Conservation (phyloP, 1,284 basidiomycete genomes). For the Fomitopsis betulina region DNA sequence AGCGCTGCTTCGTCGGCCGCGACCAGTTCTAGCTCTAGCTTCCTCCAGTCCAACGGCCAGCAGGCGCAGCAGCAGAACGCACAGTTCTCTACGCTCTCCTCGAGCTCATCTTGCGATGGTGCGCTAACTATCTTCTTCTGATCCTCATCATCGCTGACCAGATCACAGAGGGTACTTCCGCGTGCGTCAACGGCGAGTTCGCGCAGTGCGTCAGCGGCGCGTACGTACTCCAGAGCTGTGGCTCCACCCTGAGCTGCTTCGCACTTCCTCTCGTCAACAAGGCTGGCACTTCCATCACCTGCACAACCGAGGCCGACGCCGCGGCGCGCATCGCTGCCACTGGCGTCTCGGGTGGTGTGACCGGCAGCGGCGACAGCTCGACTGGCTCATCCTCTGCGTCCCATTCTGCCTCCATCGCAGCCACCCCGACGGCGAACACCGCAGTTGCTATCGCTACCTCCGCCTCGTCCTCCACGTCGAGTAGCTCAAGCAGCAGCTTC, state of each 20-base stretch:
- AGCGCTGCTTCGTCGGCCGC: constrained; percentile 2
- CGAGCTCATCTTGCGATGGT: constrained; percentile 35
- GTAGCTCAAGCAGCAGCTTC: constrained; percentile 22
- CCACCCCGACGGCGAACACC: not conserved
- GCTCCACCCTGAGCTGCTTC: constrained; percentile 37
- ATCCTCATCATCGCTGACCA: not conserved
- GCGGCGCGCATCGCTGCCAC: constrained; percentile 37
- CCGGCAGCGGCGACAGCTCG: constrained; percentile 22
- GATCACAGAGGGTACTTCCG: constrained; percentile 34
- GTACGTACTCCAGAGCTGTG: constrained; percentile 36
- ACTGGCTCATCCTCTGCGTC: constrained; percentile 7
- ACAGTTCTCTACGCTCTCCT: constrained; percentile 40
- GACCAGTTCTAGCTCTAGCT: constrained; percentile 15
- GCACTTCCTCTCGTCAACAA: constrained; percentile 51
- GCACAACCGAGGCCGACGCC: constrained; percentile 40
- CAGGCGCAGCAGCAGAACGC: constrained; percentile 49
- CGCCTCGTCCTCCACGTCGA: constrained; percentile 16
- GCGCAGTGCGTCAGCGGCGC: constrained; percentile 34
- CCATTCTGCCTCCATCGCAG: constrained; percentile 12
- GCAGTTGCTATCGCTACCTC: not conserved
- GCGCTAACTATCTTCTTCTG: not conserved
- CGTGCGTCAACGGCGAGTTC: constrained; percentile 38
- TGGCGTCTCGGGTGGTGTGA: constrained; percentile 42
- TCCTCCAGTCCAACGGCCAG: constrained; percentile 41
- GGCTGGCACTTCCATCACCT: constrained; percentile 43